Percentiles rank a stretch among this genome's conserved stretches.
These are phyloP conservation scores for Solanum dulcamara DNA, from an alignment of 257 asterid species.

Conservation along the genomic window DNA sequence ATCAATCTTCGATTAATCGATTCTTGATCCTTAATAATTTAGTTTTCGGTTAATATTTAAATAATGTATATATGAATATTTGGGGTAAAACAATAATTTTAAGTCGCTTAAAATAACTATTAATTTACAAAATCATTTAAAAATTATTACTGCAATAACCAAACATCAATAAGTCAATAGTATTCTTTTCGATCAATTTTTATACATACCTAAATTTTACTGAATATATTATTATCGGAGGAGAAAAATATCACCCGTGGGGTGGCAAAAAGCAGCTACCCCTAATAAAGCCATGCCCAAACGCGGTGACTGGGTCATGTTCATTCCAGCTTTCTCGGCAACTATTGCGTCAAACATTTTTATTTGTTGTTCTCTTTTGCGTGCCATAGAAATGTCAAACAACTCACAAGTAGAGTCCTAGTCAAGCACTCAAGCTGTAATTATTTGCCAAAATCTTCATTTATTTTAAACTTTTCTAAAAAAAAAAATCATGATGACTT, in stretches of 20 bases:
- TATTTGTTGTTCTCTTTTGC: not conserved
- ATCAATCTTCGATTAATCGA: not conserved
- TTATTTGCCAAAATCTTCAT: not conserved
- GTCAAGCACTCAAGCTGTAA: not conserved
- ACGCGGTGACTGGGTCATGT: not conserved
- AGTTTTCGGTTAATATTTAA: not conserved
- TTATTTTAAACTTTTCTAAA: not conserved
- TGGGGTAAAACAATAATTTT: no score
- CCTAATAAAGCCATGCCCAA: not conserved
- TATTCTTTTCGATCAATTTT: no score
- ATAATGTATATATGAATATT: not conserved
- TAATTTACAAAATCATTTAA: no score
- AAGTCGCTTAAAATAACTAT: no score
- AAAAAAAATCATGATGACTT: not conserved
- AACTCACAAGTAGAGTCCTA: not conserved
- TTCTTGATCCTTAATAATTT: rapidly evolving
- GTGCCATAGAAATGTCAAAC: not conserved
- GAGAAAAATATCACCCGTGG: not conserved
- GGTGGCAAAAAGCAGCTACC: not conserved
- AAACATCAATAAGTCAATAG: no score
- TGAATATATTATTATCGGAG: not conserved
- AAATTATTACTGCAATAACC: no score
- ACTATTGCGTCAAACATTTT: not conserved
- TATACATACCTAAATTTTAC: no score
- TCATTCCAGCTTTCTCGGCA: not conserved